Evolutionary conservation across 495 filamentous ascomycete genomes (phyloP), one percentile per base, ranked within the genome.

Genomic region (Xylaria scruposa): DNA sequence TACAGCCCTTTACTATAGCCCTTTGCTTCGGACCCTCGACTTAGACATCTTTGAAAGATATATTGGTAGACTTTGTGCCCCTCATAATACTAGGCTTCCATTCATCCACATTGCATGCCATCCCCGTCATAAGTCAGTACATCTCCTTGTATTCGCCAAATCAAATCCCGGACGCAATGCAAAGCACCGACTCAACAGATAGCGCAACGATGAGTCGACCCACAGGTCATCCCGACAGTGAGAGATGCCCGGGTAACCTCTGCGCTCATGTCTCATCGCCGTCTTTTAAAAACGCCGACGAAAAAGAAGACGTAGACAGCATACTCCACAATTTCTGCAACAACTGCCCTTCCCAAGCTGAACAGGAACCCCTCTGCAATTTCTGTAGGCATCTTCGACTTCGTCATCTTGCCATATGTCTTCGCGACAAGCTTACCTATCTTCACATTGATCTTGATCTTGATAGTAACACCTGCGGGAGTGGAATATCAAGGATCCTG

Each of bases 361-460:
- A 61, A 24, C 15, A 24, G 59, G 59, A 61, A 12, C 59, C 59
- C 42, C 59, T 61, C 29, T 61, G 59, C 59, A 5, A 24, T 5
- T 61, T 61, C 33, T 61, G 59, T 31, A 61, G 33, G 1, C 59
- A 61, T 42, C 31, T 61, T 61, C 59, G 59, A 61, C 59, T 61
- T 17, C 59, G 19, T 42, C 59, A 61, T 24, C 59, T 61, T 61
- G 36, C 59, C 24, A 61, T 61, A 61, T 61, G 59, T 42, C 59
- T 61, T 29, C 19, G 19, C 0, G 1, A 61, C 24, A 61, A 42
- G 36, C 59, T 61, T 24, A 61, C 15, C 3, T n/a, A 19, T 2
- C 59, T 61, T 7, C 0, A 9, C 33, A 42, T 61, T 61, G 8
- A 61, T 1, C 59, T 61, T 31, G n/a, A 61, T 24, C 56, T 42